Evolutionary conservation across 169 alveolate species (phyloP).

Genomic region (Theileria sp.): DNA sequence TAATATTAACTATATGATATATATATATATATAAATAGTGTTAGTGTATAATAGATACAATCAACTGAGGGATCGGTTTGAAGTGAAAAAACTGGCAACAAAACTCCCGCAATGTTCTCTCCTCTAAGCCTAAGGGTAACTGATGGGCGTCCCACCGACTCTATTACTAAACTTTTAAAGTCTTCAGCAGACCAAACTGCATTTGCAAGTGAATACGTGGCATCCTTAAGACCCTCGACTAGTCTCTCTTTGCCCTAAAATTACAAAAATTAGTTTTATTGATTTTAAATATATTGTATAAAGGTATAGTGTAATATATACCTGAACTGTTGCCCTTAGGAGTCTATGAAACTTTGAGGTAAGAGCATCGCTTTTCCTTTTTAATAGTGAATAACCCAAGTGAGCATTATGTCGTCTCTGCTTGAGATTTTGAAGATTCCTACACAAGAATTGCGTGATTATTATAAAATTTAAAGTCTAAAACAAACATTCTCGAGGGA

Average conservation of each 20-base stretch:
- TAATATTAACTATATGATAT: too few species aligned
- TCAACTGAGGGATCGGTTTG: conserved; percentile 86
- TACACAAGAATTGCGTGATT: conserved; percentile 18
- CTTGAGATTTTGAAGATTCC: conserved; percentile 83
- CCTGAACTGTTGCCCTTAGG: conserved; percentile 85
- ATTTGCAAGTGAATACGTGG: conserved; percentile 89
- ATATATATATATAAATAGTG: background rate
- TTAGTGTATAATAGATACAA: conserved; percentile 23
- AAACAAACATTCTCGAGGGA: conserved; percentile 36
- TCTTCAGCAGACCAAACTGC: conserved; percentile 95
- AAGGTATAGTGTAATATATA: conserved; percentile 49
- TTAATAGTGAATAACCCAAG: conserved; percentile 90
- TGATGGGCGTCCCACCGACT: conserved; percentile 89
- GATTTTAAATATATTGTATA: background rate
- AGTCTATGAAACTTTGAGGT: conserved; percentile 88
- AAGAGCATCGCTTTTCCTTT: conserved; percentile 92
- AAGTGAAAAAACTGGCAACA: conserved; percentile 88
- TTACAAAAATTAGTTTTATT: background rate
- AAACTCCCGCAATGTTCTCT: conserved; percentile 95
- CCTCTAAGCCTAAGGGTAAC: conserved; percentile 86
- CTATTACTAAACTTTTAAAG: conserved; percentile 84
- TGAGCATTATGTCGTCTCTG: conserved; percentile 86
- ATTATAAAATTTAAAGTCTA: background rate
- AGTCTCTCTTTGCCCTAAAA: conserved; percentile 77
- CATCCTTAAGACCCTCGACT: conserved; percentile 87